Evolutionary conservation across 805 yeast species (phyloP), one percentile per base, ranked within the genome.

Genomic region (Ogataea ramenticola): DNA sequence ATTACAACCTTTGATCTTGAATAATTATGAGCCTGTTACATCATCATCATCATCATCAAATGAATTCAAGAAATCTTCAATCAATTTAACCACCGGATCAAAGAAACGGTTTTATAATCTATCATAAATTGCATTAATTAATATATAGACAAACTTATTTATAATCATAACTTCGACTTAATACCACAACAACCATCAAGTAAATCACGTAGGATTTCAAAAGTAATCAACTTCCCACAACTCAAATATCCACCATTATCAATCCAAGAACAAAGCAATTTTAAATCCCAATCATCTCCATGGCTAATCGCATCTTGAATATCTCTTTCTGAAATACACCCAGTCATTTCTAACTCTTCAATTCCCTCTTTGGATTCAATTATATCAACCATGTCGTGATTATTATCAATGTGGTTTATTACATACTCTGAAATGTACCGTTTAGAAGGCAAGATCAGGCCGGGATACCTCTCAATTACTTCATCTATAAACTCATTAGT

Each of bases 1-100:
- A 0, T 57, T 86, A 3, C 61, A 71, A 29, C 74, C 77, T 8
- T 39, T 64, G 11, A 40, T 68, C 50, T 4, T 8, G 19, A 34
- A 17, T 20, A 24, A 6, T 24, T 24, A 24, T 24, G 27, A 24
- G n/a, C n/a, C n/a, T n/a, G n/a, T n/a, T n/a, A n/a, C n/a, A n/a
- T n/a, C n/a, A n/a, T n/a, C n/a, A n/a, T n/a, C n/a, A n/a, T n/a
- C n/a, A n/a, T n/a, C 27, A 24, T 10, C 10, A 7, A 24, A 24
- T 6, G 10, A 10, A 24, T 24, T 10, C 27, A 24, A 24, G 10
- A 24, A 7, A 6, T 10, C 27, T 24, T 24, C 27, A n/a, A n/a
- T n/a, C n/a, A n/a, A n/a, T 24, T 24, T 19, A 12, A 17, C 6
- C 24, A 20, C 22, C 11, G 37, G 17, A 20, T 7, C 24, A 7